phyloP scores from a whole-genome alignment of 768 basidiomycete species.

The Boletus subparvulus region DNA sequence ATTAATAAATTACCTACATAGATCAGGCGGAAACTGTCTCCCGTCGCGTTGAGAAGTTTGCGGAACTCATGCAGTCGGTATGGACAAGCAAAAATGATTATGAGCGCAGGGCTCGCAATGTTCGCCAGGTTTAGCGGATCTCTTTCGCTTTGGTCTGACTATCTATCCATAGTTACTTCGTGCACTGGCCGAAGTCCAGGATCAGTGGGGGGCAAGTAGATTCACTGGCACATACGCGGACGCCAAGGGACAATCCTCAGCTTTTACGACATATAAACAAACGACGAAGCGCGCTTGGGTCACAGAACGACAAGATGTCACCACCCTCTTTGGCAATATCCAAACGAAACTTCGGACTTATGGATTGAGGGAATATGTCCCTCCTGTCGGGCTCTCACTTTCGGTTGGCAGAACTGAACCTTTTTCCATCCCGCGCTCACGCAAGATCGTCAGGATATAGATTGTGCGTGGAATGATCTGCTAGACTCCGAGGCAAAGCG shows the following conservation, averaged over 20 bases:
- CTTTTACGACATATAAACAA: constrained; percentile 79
- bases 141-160: constrained; percentile 4
- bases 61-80: constrained; percentile 90
- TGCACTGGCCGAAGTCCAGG: constrained; percentile 64
- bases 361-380: constrained; percentile 79
- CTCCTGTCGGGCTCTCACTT: constrained; percentile 66
- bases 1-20: constrained; percentile 31
- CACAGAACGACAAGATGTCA: constrained; percentile 83
- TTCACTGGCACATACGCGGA: constrained; percentile 78
- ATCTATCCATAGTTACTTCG: constrained; percentile 52
- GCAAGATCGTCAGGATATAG: constrained; percentile 55
- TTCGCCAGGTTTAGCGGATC: constrained; percentile 34
- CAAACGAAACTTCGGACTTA: constrained; percentile 94
- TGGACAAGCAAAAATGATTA: constrained; percentile 91
- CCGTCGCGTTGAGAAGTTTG: constrained; percentile 92
- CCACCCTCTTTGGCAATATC: constrained; percentile 87
- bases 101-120: constrained; percentile 76
- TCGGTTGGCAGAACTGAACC: constrained; percentile 38
- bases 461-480: constrained; percentile 71
- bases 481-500: constrained; percentile 72
- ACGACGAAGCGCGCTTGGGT: constrained; percentile 87
- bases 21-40: constrained; percentile 96
- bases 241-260: constrained; percentile 71
- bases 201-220: constrained; percentile 62
- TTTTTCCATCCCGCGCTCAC: constrained; percentile 8